Percentiles rank a stretch among this genome's conserved stretches.
These are phyloP conservation scores for Sclerospora graminicola DNA, from an alignment of 352 stramenopile genomes.

Conservation along the genomic window DNA sequence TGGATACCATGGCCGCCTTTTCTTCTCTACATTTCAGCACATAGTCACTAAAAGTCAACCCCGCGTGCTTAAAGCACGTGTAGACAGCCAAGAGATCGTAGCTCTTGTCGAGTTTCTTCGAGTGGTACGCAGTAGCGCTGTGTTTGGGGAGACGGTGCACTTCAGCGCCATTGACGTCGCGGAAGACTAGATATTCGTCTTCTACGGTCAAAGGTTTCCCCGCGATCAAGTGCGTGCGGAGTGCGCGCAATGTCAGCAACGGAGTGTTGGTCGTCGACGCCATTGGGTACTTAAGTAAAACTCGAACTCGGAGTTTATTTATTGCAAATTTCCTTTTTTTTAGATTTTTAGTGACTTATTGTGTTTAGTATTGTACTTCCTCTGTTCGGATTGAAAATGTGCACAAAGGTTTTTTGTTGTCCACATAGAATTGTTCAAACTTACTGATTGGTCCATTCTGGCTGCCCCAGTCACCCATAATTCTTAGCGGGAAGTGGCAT, in stretches of 20 bases:
- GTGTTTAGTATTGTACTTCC: too few relatives aligned
- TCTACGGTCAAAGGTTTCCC: slow-evolving; percentile 47
- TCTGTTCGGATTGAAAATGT: too few relatives aligned
- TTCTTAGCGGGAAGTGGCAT: too few relatives aligned
- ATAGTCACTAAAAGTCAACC: slow-evolving; percentile 73
- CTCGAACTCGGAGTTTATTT: too few relatives aligned
- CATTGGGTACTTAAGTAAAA: not conserved
- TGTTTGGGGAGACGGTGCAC: slow-evolving; percentile 53
- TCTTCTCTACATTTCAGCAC: slow-evolving; percentile 73
- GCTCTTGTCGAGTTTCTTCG: slow-evolving; percentile 72
- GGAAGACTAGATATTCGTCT: slow-evolving; percentile 50
- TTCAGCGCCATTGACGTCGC: slow-evolving; percentile 35
- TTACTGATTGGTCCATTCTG: too few relatives aligned
- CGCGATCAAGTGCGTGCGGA: slow-evolving; percentile 69
- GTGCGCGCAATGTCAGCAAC: slow-evolving; percentile 29
- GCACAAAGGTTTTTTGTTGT: too few relatives aligned
- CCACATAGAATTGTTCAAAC: too few relatives aligned
- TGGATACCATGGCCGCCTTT: slow-evolving; percentile 74
- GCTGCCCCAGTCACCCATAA: too few relatives aligned
- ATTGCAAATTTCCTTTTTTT: too few relatives aligned
- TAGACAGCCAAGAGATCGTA: slow-evolving; percentile 77
- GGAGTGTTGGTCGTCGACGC: slow-evolving; percentile 10
- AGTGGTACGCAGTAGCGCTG: slow-evolving; percentile 60
- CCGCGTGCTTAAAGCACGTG: slow-evolving; percentile 71
- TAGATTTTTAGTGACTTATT: too few relatives aligned